Evolutionary conservation across 768 basidiomycete species (phyloP).

Genomic region (Hydnomerulius pinastri): DNA sequence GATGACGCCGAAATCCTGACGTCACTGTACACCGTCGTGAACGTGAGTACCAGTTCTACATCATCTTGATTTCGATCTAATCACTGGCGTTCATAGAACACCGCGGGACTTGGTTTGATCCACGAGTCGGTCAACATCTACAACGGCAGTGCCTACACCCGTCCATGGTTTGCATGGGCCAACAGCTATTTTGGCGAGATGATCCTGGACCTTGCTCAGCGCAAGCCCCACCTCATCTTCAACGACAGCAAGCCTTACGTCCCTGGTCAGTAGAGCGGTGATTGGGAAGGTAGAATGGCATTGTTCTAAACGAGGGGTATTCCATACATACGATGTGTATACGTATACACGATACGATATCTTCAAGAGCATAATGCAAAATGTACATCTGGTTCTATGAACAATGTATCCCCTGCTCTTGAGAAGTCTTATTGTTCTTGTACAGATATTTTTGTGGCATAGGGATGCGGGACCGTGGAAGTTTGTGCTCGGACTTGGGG

Average conservation of each 20-base stretch:
- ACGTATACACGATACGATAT: not conserved
- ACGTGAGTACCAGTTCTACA: conserved; percentile 46
- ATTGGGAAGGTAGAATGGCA: not conserved
- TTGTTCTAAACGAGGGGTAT: not conserved
- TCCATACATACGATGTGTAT: not conserved
- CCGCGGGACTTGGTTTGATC: conserved; percentile 71
- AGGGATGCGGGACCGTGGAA: not conserved
- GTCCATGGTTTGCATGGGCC: conserved; percentile 83
- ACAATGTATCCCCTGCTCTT: not conserved
- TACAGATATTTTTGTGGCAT: too few species aligned
- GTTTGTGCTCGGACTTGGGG: not conserved
- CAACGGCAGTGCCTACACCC: conserved; percentile 55
- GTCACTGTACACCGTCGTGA: conserved; percentile 64
- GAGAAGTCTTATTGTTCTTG: too few species aligned
- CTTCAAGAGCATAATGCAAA: not conserved
- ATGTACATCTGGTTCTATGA: too few species aligned
- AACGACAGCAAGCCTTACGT: conserved; percentile 54
- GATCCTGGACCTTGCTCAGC: conserved; percentile 71
- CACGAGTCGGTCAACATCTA: conserved; percentile 76
- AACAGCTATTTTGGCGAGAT: conserved; percentile 86
- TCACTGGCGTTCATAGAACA: conserved; percentile 50
- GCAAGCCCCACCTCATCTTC: conserved; percentile 72
- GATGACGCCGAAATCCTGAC: conserved; percentile 67
- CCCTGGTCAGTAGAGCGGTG: conserved; percentile 42
- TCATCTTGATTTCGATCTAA: not conserved